Percentiles rank a stretch among this genome's conserved stretches.
Conservation (phyloP, 2,329 filamentous ascomycete species). For the Fonsecaea nubica region DNA sequence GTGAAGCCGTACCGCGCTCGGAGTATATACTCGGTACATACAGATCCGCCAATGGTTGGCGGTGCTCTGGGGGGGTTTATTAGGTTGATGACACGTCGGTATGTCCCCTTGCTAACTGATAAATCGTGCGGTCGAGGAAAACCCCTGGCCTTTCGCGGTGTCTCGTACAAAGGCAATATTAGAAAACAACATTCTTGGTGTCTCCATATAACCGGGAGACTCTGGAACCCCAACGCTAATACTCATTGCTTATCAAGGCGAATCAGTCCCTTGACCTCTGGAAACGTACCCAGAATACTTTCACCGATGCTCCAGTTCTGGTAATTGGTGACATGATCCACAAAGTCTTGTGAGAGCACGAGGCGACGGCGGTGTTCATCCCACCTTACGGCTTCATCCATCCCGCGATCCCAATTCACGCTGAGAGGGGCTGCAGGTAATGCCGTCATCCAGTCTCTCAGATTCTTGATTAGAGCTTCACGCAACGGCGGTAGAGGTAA, state of each 20-base stretch:
- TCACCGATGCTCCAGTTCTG: constrained; percentile 7
- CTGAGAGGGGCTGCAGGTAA: background rate
- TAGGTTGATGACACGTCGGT: background rate
- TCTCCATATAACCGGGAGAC: background rate
- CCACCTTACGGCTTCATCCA: background rate
- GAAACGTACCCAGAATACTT: background rate
- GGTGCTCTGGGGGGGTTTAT: background rate
- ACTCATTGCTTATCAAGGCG: background rate
- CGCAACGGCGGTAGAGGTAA: constrained; percentile 11
- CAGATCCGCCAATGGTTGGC: background rate
- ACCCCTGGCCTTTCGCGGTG: background rate
- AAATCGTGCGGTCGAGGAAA: background rate
- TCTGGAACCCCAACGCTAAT: background rate
- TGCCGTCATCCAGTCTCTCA: constrained; percentile 3
- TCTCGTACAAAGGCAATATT: background rate
- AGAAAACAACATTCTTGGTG: background rate
- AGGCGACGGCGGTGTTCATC: background rate
- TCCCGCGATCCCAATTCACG: background rate
- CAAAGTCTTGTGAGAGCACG: background rate
- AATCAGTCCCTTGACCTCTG: constrained; percentile 2
- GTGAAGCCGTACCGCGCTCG: background rate
- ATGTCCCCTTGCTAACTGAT: background rate
- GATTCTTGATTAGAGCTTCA: background rate
- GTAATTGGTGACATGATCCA: constrained; percentile 5
- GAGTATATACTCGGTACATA: background rate